Percentiles rank a stretch among this genome's conserved stretches.
phyloP scores from a whole-genome alignment of 2,329 filamentous ascomycete genomes.

The Hortaea sp. region DNA sequence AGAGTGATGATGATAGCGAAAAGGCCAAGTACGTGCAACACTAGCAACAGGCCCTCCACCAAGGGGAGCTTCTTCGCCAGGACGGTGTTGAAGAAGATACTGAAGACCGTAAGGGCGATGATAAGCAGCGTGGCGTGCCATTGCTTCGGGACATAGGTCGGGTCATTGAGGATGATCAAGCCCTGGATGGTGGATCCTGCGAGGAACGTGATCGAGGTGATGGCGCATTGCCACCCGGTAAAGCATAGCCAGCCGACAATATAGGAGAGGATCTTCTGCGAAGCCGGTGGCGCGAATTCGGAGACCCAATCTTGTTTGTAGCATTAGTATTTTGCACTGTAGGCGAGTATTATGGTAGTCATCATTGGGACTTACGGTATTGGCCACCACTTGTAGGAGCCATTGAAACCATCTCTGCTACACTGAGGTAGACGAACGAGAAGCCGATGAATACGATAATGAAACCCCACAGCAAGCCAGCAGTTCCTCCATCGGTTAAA shows the following conservation, averaged over 20 bases:
- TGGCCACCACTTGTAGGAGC: slow-evolving; percentile 17
- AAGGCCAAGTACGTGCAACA: slow-evolving; percentile 28
- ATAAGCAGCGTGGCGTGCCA: slow-evolving; percentile 41
- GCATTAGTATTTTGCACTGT: too few species aligned
- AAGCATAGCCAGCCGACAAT: slow-evolving; percentile 17
- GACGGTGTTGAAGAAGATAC: slow-evolving; percentile 34
- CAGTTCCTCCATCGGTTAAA: slow-evolving; percentile 17
- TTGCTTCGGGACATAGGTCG: background rate
- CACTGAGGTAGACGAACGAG: slow-evolving; percentile 9
- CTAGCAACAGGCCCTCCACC: slow-evolving; percentile 8
- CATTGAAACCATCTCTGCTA: slow-evolving; percentile 27
- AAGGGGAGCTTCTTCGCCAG: slow-evolving; percentile 34
- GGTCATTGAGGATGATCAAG: slow-evolving; percentile 7
- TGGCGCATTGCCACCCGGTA: slow-evolving; percentile 9
- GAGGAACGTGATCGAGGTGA: slow-evolving; percentile 8
- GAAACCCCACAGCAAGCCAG: slow-evolving; percentile 26
- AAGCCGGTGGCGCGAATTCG: slow-evolving; percentile 29
- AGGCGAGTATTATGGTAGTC: background rate
- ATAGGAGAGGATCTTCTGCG: slow-evolving; percentile 33
- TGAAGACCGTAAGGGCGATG: slow-evolving; percentile 31
- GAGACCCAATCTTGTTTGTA: slow-evolving; percentile 22
- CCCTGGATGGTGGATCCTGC: slow-evolving; percentile 9
- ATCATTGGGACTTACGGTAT: background rate
- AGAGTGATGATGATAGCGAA: slow-evolving; percentile 42
- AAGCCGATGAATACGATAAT: slow-evolving; percentile 25